Evolutionary conservation across 2,329 filamentous ascomycete genomes (phyloP), one percentile per base, ranked within the genome.

Genomic region (Ascochyta pisi): DNA sequence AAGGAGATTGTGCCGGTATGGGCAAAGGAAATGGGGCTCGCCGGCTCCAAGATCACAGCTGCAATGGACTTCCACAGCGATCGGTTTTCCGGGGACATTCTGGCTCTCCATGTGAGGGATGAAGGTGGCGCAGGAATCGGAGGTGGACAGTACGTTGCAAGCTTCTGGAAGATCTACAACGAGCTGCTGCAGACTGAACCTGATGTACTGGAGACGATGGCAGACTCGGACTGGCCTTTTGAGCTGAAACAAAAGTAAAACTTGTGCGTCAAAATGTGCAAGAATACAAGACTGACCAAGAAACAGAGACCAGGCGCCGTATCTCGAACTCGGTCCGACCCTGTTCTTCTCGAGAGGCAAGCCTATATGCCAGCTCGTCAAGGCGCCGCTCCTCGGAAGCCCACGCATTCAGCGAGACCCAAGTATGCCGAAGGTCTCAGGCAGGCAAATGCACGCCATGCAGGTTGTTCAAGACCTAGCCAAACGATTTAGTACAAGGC

Each of bases 61-160:
- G 69, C 70, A 5, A 75, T 76, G 73, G 73, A 74, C 39, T 76
- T 73, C 40, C 73, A 76, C 54, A 70, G 65, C 47, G 73, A 76
- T 37, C 67, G 73, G 1, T 76, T 74, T 58, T 75, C 73, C 2
- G 73, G 73, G 12, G 73, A 76, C 33, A 62, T 76, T 15, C 58
- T 76, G 6, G 70, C 73, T 35, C 62, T 76, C 15, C 67, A 75
- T 57, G 69, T 76, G 6, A 58, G 71, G 8, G 65, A 74, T 26
- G 70, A 74, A 40, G 73, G 73, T 19, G 69, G 70, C 12, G 49
- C 51, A 34, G 63, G 53, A 9, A 62, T 52, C 26, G 73, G 73
- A 31, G 73, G 73, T 7, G 68, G 73, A 48, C 73, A 76, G 42
- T 70, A 63, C 42, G 33, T 75, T 34, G 66, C 64, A 19, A 73